Base-by-base conservation (phyloP, 2,329 filamentous ascomycete species). In the Cladorrhinum sp. region DNA sequence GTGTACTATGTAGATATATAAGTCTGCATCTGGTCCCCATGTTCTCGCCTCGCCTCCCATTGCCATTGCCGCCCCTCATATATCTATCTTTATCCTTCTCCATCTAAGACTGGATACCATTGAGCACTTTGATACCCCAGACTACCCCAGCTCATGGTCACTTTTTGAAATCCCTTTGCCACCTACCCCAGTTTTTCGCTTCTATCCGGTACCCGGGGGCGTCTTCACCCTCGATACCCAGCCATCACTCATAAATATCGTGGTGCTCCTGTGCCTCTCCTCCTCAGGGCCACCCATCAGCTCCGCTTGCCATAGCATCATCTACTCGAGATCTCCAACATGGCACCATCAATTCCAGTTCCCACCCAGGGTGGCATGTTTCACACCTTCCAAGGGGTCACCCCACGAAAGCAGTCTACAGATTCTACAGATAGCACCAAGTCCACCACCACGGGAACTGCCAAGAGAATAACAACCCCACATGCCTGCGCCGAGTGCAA, bases 401-500 rank as follows among this genome's bases (percentile, higher is more conserved):
- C 79, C 55, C 79, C 80, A 50, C 73, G 79, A 60, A 83, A 82
- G 66, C 74, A 77, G 25, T 76, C 77, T 1, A 72, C 74, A 54
- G 78, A 81, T 57, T 76, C 75, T 50, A 72, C 70, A 60, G 72
- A 74, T 29, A 73, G 69, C 66, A 68, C 72, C 59, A 81, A 79
- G 63, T 65, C 77, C 24, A 76, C 72, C 58, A 74, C 73, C 36
- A 70, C 68, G 8, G 67, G 68, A 22, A 71, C 73, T 8, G 72
- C 75, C 52, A 81, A 82, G 72, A 77, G 81, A 65, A 81, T 82
- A 67, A 83, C 81, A 36, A 84, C 81, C 60, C 79, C 80, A 24
- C 81, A 89, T 69, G 89, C 89, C 38, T 92, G 89, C 72, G 86
- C 89, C 52, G 88, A 90, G 68, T 92, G 90, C 76, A 87, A 92